Percentiles rank a stretch among this genome's conserved stretches.
Conservation (phyloP, 768 basidiomycete genomes). For the Termitomyces sp. region DNA sequence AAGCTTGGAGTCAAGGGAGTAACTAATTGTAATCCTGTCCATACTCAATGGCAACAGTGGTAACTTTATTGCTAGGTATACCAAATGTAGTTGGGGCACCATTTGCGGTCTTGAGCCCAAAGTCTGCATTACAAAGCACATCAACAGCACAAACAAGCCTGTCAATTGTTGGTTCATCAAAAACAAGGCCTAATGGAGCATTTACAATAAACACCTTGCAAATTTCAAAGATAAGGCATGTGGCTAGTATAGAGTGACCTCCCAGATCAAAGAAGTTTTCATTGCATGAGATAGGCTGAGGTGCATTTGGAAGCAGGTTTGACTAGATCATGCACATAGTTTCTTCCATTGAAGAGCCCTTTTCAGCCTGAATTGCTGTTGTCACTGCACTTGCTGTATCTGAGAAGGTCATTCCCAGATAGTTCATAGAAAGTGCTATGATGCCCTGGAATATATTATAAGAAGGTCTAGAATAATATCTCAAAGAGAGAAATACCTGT, state of each 20-base stretch:
- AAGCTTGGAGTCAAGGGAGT: conserved; percentile 47
- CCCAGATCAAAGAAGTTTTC: conserved; percentile 98
- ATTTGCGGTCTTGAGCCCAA: conserved; percentile 39
- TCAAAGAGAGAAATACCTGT: conserved; percentile 51
- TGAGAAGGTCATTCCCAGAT: conserved; percentile 95
- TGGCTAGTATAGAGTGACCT: conserved; percentile 97
- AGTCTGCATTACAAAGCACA: conserved; percentile 66
- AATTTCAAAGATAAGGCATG: conserved; percentile 94
- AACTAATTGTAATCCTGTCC: conserved; percentile 71
- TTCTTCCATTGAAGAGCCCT: too few species aligned
- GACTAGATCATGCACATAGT: conserved; percentile 88
- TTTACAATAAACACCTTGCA: conserved; percentile 88
- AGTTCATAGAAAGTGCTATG: conserved; percentile 70
- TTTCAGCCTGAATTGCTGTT: too few species aligned
- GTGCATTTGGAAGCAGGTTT: conserved; percentile 70
- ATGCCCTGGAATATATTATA: conserved; percentile 49
- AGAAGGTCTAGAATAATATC: neutral
- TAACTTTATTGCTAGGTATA: conserved; percentile 14
- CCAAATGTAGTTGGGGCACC: neutral
- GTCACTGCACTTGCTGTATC: too few species aligned
- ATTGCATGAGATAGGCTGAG: conserved; percentile 74
- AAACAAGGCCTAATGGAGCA: conserved; percentile 87
- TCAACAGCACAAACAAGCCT: conserved; percentile 78
- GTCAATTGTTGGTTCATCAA: conserved; percentile 81
- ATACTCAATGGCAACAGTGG: conserved; percentile 52